phyloP scores from a whole-genome alignment of 176 grass and related monocot species.

The Juncus effusus region DNA sequence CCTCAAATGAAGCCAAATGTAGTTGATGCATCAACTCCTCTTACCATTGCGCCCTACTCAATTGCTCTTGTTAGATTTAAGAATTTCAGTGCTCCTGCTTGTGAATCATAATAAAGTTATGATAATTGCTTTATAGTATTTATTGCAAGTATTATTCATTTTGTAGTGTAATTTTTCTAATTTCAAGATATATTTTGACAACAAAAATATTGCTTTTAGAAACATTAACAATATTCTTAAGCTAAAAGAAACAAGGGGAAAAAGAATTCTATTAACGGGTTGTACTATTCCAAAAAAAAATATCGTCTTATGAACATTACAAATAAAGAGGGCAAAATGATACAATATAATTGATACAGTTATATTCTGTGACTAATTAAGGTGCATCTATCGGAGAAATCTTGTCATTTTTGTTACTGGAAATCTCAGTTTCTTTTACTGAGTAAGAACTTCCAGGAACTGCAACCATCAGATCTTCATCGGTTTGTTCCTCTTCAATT shows the following conservation, averaged over 20 bases:
- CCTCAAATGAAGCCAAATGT: constrained; percentile 35
- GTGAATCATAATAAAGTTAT: constrained; percentile 11
- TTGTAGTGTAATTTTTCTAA: not conserved
- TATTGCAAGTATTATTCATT: not conserved
- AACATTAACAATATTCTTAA: not conserved
- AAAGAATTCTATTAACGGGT: not conserved
- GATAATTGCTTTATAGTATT: not conserved
- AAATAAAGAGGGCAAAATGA: constrained; percentile 5
- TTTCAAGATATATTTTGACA: not conserved
- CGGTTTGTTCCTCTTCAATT: constrained; percentile 35
- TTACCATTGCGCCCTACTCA: constrained; percentile 34
- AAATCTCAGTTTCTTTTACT: constrained; percentile 8
- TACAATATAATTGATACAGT: constrained; percentile 18
- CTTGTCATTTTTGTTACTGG: not conserved
- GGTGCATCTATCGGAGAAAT: not conserved
- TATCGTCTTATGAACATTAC: not conserved
- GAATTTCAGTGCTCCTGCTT: constrained; percentile 48
- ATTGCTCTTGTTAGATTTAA: constrained; percentile 39
- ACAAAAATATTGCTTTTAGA: not conserved
- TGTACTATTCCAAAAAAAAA: no score
- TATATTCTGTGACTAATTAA: constrained; percentile 7
- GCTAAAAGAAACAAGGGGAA: not conserved
- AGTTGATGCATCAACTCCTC: constrained; percentile 23
- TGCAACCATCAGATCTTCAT: constrained; percentile 32
- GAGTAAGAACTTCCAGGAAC: constrained; percentile 96